Evolutionary conservation across 2,329 filamentous ascomycete species (phyloP).

Genomic region (Cladosporium velox): DNA sequence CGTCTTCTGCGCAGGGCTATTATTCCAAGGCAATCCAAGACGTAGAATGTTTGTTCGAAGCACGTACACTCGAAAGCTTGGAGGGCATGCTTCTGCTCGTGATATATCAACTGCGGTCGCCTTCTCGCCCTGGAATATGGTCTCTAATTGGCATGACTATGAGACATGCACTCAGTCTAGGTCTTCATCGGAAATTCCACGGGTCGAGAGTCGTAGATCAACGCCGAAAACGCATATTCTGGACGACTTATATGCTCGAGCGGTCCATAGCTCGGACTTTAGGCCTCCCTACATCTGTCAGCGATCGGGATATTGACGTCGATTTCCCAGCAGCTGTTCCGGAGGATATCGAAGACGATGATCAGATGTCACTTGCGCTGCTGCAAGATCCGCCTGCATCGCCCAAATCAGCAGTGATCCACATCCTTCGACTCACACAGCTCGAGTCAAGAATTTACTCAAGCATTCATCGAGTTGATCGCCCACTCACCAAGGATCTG

Average conservation of each 20-base stretch:
- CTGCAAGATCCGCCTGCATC: not conserved
- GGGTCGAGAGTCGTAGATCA: not conserved
- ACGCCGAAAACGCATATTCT: conserved; percentile 35
- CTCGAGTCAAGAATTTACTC: conserved; percentile 28
- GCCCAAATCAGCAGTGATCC: conserved; percentile 27
- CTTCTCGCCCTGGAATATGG: conserved; percentile 40
- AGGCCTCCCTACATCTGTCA: conserved; percentile 40
- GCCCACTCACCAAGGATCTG: not conserved
- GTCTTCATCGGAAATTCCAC: conserved; percentile 32
- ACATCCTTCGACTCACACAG: conserved; percentile 23
- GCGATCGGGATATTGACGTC: conserved; percentile 30
- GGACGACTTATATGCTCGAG: conserved; percentile 41
- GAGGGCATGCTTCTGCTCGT: conserved; percentile 35
- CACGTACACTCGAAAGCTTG: not conserved
- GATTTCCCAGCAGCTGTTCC: conserved; percentile 30
- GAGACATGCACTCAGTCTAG: conserved; percentile 37
- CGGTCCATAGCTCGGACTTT: conserved; percentile 38
- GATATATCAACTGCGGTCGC: conserved; percentile 38
- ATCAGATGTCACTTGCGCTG: not conserved
- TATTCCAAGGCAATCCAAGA: not conserved
- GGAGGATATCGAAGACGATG: conserved; percentile 2
- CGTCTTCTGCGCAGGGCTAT: not conserved
- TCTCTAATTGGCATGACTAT: conserved; percentile 38
- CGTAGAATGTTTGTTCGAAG: not conserved
- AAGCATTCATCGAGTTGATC: conserved; percentile 26